Evolutionary conservation across 768 basidiomycete genomes (phyloP), one percentile per base, ranked within the genome.

Genomic region (Pilatotrama ljubarskyi): DNA sequence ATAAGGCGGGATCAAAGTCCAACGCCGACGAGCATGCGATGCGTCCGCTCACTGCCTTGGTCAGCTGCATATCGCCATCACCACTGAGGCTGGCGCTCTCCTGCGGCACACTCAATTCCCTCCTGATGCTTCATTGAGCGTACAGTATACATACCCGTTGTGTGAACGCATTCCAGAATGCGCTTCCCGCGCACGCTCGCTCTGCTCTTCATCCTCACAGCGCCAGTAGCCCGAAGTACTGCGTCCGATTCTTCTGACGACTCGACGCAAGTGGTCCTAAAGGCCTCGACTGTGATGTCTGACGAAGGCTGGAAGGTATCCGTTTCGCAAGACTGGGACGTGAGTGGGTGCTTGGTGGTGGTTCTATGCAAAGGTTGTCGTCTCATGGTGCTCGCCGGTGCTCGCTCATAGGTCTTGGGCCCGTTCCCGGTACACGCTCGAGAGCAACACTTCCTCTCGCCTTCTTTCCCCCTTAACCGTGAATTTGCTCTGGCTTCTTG

Each of bases 341-440:
- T 65, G 43, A 55, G 64, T 62, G 22, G 11, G 26, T 7, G 24
- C 14, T 25, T 49, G 48, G 35, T 52, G 32, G 43, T 32, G 32
- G 57, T 52, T 5, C 20, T 2, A 24, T 24, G 51, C 29, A 38
- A 47, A 44, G 6, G 14, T 17, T 22, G 20, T 26, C n/a, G 18
- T 11, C 50, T 59, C 24, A 52, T 43, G 20, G 35, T n/a, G 35
- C 29, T 38, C 7, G 36, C 10, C 51, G 20, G 35, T n/a, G 35
- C 29, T 38, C 7, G 36, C 10, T 24, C 13, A 32, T 24, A 90
- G 88, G 83, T 90, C 11, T 81, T 94, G 13, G 92, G 91, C 0
- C 92, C 91, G 0, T 93, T 93, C 70, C 91, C 91, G 2, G 82
- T 90, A 32, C 89, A 91, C 59, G 91, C 91, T 11, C 79, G 91